Evolutionary conservation across 106 monocot genomes (phyloP).

Genomic region (Allium fistulosum): DNA sequence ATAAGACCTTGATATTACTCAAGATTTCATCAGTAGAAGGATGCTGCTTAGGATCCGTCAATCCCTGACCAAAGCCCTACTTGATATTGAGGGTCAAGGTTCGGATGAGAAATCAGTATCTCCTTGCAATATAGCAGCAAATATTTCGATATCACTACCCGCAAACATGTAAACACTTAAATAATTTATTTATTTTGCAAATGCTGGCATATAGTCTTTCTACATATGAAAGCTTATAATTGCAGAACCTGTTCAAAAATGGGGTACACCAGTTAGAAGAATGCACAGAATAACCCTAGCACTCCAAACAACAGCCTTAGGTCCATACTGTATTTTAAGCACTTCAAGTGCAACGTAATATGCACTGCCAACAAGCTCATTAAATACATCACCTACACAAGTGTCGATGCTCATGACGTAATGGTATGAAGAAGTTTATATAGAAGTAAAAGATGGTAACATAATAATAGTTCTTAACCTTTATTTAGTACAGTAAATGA

Average conservation of each 20-base stretch:
- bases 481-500: too few relatives aligned
- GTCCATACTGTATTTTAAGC: constrained; percentile 50
- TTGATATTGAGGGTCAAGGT: constrained; percentile 87
- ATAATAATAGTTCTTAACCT: too few relatives aligned
- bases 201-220: too few relatives aligned
- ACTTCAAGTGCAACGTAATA: constrained; percentile 98
- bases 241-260: constrained; percentile 54
- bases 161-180: neutral
- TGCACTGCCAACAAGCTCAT: constrained; percentile 85
- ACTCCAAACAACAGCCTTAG: constrained; percentile 91
- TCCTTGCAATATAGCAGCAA: constrained; percentile 52
- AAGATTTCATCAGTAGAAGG: constrained; percentile 52
- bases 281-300: constrained; percentile 94
- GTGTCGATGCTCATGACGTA: too few relatives aligned
- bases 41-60: constrained; percentile 48
- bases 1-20: constrained; percentile 23
- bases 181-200: too few relatives aligned
- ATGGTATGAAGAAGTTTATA: too few relatives aligned
- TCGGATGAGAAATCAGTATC: constrained; percentile 51
- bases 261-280: constrained; percentile 88
- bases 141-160: constrained; percentile 58
- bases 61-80: constrained; percentile 45
- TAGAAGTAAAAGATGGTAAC: too few relatives aligned
- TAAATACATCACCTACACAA: constrained; percentile 22
- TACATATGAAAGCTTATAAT: too few relatives aligned